Base-by-base conservation (phyloP, 345 rosid species). In the Clausena lansium region DNA sequence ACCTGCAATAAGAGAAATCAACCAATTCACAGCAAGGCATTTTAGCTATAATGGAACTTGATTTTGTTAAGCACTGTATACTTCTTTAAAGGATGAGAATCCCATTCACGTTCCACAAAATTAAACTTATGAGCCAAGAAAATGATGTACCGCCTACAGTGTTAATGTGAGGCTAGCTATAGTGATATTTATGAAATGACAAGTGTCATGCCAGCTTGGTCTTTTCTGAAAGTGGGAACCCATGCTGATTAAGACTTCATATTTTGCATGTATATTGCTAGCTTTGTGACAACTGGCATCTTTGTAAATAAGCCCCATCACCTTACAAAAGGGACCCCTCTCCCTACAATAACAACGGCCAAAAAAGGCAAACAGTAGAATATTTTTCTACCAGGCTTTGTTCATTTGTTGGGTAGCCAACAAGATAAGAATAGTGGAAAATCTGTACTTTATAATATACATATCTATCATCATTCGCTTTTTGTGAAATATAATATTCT, bases 1-100 rank as follows among this genome's bases (percentile, higher is more conserved):
- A 88, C 89, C 90, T 90, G 67, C 63, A 32, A 55, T 1, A 45
- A 30, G 4, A 14, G 30, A 52, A 9, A 52, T 28, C 1, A 61
- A 14, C 57, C 57, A 52, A 52, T 52, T 17, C 22, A 17, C 57
- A 52, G 57, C 8, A 7, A 22, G 57, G 22, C 22, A 52, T 52
- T 52, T 17, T 17, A 45, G 57, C 22, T 5, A 52, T 1, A 17
- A 19, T 1, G 7, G 17, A 52, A 52, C 7, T 52, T 45, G 50
- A 45, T 45, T 45, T 45, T 17, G 57, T 19, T 17, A 52, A 5
- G 17, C 22, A 17, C 8, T 52, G 7, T 52, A 52, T 17, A 1
- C 5, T 52, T 15, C 22, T 52, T 52, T 17, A 9, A 14, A 19
- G 41, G 38, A 38, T 28, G 27, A 60, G 57, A 74, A 52, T 52